Base-by-base conservation (phyloP, 441 rosid genomes). In the Gossypium davidsonii region DNA sequence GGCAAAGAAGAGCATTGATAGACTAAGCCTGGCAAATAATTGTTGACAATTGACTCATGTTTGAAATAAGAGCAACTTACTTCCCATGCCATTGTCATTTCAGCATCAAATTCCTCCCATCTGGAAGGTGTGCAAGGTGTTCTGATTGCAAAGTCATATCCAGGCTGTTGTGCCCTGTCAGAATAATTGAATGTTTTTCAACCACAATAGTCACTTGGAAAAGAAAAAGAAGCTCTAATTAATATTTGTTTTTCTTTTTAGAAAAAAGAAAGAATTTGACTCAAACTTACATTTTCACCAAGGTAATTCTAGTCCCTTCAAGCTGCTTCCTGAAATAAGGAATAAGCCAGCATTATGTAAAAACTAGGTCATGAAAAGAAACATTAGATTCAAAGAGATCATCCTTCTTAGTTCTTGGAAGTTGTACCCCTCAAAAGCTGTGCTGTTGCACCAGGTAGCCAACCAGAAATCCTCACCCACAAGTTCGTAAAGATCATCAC, bases 401-500 rank as follows among this genome's bases (percentile, higher is more conserved):
- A 67, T 53, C 74, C 49, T 49, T 82, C 59, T 31, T 31, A 25
- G 55, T 71, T 52, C 49, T 25, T 64, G 44, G 52, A 70, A 80
- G 73, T 71, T 60, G 71, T 83, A 95, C 99, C 97, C 97, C 84
- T 91, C 91, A 63, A 74, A 57, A 52, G 96, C 92, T 18, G 84
- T 85, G 78, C 99, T 95, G 84, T 87, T 81, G 89, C 97, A 95
- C 95, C 89, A 86, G 49, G 99, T 93, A 80, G 97, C 90, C 87
- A 95, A 81, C 98, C 98, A 95, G 84, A 90, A 95, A 80, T 95
- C 99, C 83, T 93, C 97, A 67, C 97, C 99, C 65, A 95, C 88
- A 74, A 83, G 75, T 76, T 87, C 84, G 85, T 93, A 88, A 70
- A 95, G 87, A 87, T 88, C 99, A 72, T 83, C 85, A 55, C 95